Percentiles rank a stretch among this genome's conserved stretches.
Evolutionary conservation across 2,329 filamentous ascomycete genomes (phyloP).

Genomic region (Sporothrix sp.): DNA sequence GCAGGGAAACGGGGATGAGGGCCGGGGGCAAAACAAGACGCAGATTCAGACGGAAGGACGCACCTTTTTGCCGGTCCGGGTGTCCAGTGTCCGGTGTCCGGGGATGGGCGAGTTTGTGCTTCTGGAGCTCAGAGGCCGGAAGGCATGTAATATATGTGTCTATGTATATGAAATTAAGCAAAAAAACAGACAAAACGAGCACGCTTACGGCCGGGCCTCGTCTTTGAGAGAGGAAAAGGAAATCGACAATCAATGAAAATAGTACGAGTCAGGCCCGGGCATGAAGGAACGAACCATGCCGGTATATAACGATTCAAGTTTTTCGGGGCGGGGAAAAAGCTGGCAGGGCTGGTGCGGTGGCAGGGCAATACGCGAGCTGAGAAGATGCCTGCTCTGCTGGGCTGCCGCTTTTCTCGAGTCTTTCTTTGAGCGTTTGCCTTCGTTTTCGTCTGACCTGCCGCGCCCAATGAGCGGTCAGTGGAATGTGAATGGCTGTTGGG

Average conservation of each 20-base stretch:
- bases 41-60: constrained; percentile 5
- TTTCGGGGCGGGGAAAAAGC: constrained; percentile 2
- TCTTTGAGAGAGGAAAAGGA: background rate
- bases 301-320: constrained; percentile 8
- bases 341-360: background rate
- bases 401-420: background rate
- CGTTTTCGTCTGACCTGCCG: background rate
- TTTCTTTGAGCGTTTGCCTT: background rate
- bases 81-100: background rate
- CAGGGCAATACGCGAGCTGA: constrained; percentile 18
- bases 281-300: constrained; percentile 5
- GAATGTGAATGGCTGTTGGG: constrained; percentile 24
- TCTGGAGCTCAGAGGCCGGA: too few relatives aligned
- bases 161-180: background rate
- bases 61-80: background rate
- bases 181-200: background rate
- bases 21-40: background rate
- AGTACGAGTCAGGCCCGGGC: background rate
- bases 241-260: constrained; percentile 1
- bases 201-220: background rate
- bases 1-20: background rate
- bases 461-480: constrained; percentile 25
- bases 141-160: too few relatives aligned
- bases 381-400: too few relatives aligned
- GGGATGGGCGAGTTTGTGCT: too few relatives aligned